Conservation (phyloP, 2,329 filamentous ascomycete genomes). For the Aureobasidium sp. region DNA sequence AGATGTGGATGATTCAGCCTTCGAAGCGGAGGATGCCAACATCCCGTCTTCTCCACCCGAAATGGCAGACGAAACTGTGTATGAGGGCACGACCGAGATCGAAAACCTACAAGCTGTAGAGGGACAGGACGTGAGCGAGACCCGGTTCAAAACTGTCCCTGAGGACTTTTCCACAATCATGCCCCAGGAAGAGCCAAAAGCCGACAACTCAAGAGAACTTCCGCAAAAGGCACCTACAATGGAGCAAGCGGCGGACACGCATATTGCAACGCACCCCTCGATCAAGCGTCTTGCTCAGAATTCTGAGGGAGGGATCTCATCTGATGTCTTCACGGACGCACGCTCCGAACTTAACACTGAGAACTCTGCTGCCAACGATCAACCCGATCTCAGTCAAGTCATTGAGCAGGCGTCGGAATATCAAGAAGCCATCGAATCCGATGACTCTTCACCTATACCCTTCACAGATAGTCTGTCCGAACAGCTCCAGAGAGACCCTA, state of each 20-base stretch:
- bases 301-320: background rate
- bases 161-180: background rate
- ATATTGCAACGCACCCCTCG: background rate
- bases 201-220: background rate
- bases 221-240: background rate
- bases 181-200: background rate
- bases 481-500: background rate
- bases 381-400: background rate
- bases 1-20: background rate
- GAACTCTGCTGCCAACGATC: background rate
- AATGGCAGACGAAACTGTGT: constrained; percentile 12
- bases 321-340: background rate
- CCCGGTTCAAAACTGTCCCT: background rate
- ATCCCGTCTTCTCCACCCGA: constrained; percentile 17
- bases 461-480: background rate
- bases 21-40: constrained; percentile 12
- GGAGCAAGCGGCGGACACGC: background rate
- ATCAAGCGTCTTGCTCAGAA: background rate
- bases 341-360: background rate
- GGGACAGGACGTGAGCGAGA: background rate
- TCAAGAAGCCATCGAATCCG: background rate
- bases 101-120: background rate
- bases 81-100: constrained; percentile 2
- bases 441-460: background rate
- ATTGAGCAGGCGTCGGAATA: background rate